These are phyloP conservation scores for Tetraselmis striata DNA, from an alignment of 139 green algal genomes.

Conservation along the genomic window DNA sequence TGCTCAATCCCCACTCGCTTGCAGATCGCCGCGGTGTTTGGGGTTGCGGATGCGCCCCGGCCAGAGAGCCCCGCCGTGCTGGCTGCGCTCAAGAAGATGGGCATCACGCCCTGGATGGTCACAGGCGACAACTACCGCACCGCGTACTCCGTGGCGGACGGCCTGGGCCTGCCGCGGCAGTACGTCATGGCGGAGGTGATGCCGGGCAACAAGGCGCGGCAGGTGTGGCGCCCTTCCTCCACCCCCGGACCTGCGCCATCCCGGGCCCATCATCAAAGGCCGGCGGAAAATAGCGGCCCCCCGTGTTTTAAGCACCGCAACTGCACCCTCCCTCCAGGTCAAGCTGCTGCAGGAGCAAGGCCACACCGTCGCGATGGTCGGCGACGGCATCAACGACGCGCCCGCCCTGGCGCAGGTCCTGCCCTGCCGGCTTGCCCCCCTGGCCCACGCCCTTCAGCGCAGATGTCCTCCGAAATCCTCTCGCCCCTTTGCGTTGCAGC, in stretches of 20 bases:
- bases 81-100: not conserved
- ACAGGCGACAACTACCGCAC: conserved; percentile 51
- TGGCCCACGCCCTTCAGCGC: too few species aligned
- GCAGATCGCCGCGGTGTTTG: not conserved
- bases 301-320: too few species aligned
- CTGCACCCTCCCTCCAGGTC: too few species aligned
- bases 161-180: not conserved
- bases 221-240: too few species aligned
- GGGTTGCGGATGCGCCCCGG: not conserved
- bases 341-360: not conserved
- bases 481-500: too few species aligned
- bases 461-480: too few species aligned
- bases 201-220: conserved; percentile 22
- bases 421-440: too few species aligned
- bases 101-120: conserved; percentile 7
- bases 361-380: conserved; percentile 46
- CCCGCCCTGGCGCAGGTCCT: conserved; percentile 31
- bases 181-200: conserved; percentile 33
- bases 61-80: not conserved
- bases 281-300: too few species aligned
- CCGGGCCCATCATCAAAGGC: too few species aligned
- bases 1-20: too few species aligned
- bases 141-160: conserved; percentile 33
- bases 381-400: conserved; percentile 55
- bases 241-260: too few species aligned